Conservation (phyloP, 2,329 filamentous ascomycete genomes). For the Pestalotiopsis sp. region DNA sequence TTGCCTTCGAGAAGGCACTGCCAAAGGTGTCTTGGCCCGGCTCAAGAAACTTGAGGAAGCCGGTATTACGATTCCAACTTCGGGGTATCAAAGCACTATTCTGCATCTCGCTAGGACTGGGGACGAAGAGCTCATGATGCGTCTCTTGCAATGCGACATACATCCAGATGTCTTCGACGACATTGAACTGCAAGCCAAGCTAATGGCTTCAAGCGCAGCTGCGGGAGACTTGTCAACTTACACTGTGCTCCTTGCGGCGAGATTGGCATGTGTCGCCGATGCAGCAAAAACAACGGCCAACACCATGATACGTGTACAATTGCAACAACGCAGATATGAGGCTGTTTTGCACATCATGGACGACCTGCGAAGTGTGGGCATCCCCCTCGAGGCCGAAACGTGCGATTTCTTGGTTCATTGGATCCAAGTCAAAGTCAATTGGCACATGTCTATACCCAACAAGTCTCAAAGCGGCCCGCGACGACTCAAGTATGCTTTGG, state of each 20-base stretch:
- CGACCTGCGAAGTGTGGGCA: conserved; percentile 35
- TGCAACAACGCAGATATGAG: conserved; percentile 26
- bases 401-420: conserved; percentile 28
- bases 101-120: conserved; percentile 60
- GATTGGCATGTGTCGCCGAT: conserved; percentile 32
- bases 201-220: conserved; percentile 35
- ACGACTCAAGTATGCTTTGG: conserved; percentile 13
- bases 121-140: conserved; percentile 48
- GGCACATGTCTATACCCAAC: conserved; percentile 12
- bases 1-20: conserved; percentile 61
- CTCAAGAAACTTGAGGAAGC: conserved; percentile 61
- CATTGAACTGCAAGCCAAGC: conserved; percentile 35
- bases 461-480: background rate
- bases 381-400: conserved; percentile 31
- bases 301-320: conserved; percentile 28
- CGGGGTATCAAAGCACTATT: conserved; percentile 66
- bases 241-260: conserved; percentile 45
- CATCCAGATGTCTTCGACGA: conserved; percentile 59
- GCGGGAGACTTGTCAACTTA: conserved; percentile 41
- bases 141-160: conserved; percentile 49
- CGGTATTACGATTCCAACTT: conserved; percentile 62
- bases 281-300: conserved; percentile 32
- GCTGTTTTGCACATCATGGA: conserved; percentile 34
- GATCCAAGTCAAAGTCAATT: background rate
- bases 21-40: conserved; percentile 55